phyloP scores from a whole-genome alignment of 768 basidiomycete genomes.

The Pisolithus orientalis region DNA sequence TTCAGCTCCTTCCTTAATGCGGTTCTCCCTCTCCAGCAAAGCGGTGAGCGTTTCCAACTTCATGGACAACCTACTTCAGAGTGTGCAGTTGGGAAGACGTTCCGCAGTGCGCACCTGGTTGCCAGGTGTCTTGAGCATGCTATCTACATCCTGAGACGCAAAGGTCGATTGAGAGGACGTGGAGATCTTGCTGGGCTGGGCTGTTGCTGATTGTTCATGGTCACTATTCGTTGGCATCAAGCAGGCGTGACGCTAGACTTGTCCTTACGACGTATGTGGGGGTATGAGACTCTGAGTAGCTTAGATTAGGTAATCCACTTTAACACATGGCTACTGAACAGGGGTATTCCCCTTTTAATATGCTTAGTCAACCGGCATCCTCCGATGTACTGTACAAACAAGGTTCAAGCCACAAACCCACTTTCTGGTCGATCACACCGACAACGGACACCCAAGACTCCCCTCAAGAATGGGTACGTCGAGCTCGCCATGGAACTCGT shows the following conservation, averaged over 20 bases:
- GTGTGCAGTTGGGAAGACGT: not conserved
- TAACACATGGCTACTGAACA: not conserved
- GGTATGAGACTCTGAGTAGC: too few species aligned
- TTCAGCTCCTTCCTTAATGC: slow-evolving; percentile 90
- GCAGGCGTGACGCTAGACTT: not conserved
- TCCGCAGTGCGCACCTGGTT: slow-evolving; percentile 22
- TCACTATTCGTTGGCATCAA: slow-evolving; percentile 26
- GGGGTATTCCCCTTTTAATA: not conserved
- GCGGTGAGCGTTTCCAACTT: slow-evolving; percentile 65
- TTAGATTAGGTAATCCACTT: not conserved
- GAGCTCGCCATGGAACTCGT: slow-evolving; percentile 14
- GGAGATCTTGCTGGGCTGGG: slow-evolving; percentile 23
- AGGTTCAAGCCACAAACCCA: slow-evolving; percentile 27
- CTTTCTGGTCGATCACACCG: slow-evolving; percentile 48
- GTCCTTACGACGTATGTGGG: not conserved
- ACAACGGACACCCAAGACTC: slow-evolving; percentile 38
- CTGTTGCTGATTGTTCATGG: slow-evolving; percentile 18
- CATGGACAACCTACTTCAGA: not conserved
- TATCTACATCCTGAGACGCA: slow-evolving; percentile 20
- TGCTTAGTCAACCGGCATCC: slow-evolving; percentile 8
- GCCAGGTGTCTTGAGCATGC: slow-evolving; percentile 14
- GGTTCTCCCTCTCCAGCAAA: slow-evolving; percentile 67
- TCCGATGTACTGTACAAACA: slow-evolving; percentile 25
- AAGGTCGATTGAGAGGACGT: slow-evolving; percentile 26
- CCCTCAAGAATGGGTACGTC: slow-evolving; percentile 58